Percentiles rank a stretch among this genome's conserved stretches.
Evolutionary conservation across 1,284 basidiomycete genomes (phyloP).

Genomic region (Moniliella sp.): DNA sequence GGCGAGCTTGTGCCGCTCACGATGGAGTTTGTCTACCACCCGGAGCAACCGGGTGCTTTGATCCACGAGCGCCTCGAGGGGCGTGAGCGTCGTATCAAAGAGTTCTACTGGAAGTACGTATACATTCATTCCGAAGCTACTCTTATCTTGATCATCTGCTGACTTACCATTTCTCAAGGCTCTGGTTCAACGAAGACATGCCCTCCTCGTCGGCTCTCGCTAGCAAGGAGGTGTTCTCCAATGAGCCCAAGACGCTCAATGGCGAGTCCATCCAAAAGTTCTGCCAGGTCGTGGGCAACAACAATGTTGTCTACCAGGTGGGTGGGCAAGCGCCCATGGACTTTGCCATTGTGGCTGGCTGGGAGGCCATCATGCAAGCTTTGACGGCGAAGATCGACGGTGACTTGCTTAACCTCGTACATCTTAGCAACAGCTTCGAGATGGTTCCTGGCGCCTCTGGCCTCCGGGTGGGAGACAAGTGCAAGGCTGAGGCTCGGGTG

Average conservation of each 20-base stretch:
- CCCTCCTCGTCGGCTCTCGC: conserved; percentile 11
- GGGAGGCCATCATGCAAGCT: conserved; percentile 39
- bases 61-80: conserved; percentile 71
- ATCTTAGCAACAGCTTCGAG: conserved; percentile 86
- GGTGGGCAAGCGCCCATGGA: conserved; percentile 60
- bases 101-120: conserved; percentile 14
- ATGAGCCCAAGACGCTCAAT: conserved; percentile 34
- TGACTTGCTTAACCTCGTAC: conserved; percentile 66
- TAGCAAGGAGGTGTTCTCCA: conserved; percentile 8
- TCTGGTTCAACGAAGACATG: conserved; percentile 27
- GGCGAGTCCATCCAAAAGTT: conserved; percentile 60
- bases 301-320: conserved; percentile 68
- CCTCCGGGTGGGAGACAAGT: conserved; percentile 65
- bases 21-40: conserved; percentile 67
- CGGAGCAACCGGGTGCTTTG: conserved; percentile 67
- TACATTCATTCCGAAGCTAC: no score
- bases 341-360: conserved; percentile 90
- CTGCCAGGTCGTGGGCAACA: conserved; percentile 79
- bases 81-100: conserved; percentile 74
- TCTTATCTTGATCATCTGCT: no score
- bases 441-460: conserved; percentile 56
- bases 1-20: conserved; percentile 56
- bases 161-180: conserved; percentile 2
- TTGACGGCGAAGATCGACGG: conserved; percentile 22
- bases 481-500: conserved; percentile 69